A percentile compares a stretch with the other conserved stretches of the same genome.
Conservation (phyloP, 2,329 filamentous ascomycete genomes). For the Chaetomiaceae sp. region DNA sequence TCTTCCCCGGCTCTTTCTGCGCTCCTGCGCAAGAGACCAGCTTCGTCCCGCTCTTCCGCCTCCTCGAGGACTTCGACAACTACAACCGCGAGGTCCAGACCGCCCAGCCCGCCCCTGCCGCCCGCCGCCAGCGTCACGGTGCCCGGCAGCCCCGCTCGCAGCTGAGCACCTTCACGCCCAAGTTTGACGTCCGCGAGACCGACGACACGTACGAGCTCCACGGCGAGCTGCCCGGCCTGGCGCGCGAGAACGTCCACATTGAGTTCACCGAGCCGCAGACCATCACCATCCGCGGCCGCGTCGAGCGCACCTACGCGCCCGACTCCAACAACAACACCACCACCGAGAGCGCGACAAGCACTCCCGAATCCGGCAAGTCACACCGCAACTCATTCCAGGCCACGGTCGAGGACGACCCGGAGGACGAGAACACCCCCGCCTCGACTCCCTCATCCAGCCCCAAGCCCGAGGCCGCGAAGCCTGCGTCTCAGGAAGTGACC, state of each 20-base stretch:
- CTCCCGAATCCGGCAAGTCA: neutral
- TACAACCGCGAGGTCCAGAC: slow-evolving; percentile 42
- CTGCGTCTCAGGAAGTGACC: neutral
- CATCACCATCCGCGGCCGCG: slow-evolving; percentile 63
- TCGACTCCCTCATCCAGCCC: slow-evolving; percentile 3
- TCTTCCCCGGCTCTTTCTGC: slow-evolving; percentile 40
- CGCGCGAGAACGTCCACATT: slow-evolving; percentile 69
- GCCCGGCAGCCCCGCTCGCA: slow-evolving; percentile 19
- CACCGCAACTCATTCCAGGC: slow-evolving; percentile 44
- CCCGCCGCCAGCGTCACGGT: slow-evolving; percentile 18
- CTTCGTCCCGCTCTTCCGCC: slow-evolving; percentile 58
- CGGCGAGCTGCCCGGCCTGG: slow-evolving; percentile 72
- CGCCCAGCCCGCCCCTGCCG: slow-evolving; percentile 20
- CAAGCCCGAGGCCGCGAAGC: neutral
- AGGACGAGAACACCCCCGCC: slow-evolving; percentile 25
- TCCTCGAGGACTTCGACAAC: slow-evolving; percentile 59
- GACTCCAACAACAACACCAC: slow-evolving; percentile 36
- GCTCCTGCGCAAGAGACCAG: slow-evolving; percentile 37
- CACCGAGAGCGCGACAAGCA: neutral
- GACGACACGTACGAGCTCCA: slow-evolving; percentile 68
- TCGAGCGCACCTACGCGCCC: slow-evolving; percentile 55
- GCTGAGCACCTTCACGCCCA: slow-evolving; percentile 56
- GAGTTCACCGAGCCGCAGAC: slow-evolving; percentile 77
- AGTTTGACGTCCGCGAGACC: slow-evolving; percentile 74
- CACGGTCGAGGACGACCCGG: slow-evolving; percentile 61